Evolutionary conservation across 1,284 basidiomycete species (phyloP).

Genomic region (Singerocomus inundabilis): DNA sequence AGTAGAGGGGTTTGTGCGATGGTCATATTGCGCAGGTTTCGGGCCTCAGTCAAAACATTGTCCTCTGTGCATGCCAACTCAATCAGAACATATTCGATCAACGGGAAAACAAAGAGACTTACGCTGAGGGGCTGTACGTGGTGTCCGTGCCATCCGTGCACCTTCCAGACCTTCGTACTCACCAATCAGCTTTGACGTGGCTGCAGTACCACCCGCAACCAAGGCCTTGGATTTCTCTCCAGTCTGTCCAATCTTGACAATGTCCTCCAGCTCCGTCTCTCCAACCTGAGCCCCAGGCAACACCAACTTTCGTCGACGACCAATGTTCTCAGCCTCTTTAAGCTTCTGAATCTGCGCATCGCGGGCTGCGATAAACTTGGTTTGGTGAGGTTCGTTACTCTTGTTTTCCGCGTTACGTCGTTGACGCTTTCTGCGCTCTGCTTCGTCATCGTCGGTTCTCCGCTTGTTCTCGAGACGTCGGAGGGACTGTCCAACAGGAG

Average conservation of each 20-base stretch:
- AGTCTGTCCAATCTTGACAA: slow-evolving; percentile 96
- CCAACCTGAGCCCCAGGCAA: slow-evolving; percentile 93
- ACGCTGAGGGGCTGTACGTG: slow-evolving; percentile 90
- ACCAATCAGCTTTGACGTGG: slow-evolving; percentile 83
- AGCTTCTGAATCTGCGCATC: slow-evolving; percentile 97
- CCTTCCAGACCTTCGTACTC: slow-evolving; percentile 90
- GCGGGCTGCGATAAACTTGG: slow-evolving; percentile 89
- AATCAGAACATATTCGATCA: slow-evolving; percentile 11
- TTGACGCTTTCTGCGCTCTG: slow-evolving; percentile 83
- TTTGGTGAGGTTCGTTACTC: slow-evolving; percentile 69
- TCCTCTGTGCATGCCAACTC: slow-evolving; percentile 59
- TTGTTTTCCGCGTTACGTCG: slow-evolving; percentile 62
- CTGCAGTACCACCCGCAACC: slow-evolving; percentile 78
- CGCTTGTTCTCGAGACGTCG: slow-evolving; percentile 90
- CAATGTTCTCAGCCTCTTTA: slow-evolving; percentile 95
- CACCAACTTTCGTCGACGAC: slow-evolving; percentile 81
- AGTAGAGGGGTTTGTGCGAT: slow-evolving; percentile 91
- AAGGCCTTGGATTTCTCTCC: slow-evolving; percentile 86
- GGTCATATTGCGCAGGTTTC: slow-evolving; percentile 92
- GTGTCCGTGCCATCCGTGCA: slow-evolving; percentile 90
- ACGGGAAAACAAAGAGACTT: slow-evolving; percentile 37
- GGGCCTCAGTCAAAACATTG: slow-evolving; percentile 90
- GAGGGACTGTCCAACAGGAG: slow-evolving; percentile 90
- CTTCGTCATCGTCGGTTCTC: slow-evolving; percentile 87
- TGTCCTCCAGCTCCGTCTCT: slow-evolving; percentile 95